Conservation (phyloP, 139 green algal genomes). For the Chlorella sp. region DNA sequence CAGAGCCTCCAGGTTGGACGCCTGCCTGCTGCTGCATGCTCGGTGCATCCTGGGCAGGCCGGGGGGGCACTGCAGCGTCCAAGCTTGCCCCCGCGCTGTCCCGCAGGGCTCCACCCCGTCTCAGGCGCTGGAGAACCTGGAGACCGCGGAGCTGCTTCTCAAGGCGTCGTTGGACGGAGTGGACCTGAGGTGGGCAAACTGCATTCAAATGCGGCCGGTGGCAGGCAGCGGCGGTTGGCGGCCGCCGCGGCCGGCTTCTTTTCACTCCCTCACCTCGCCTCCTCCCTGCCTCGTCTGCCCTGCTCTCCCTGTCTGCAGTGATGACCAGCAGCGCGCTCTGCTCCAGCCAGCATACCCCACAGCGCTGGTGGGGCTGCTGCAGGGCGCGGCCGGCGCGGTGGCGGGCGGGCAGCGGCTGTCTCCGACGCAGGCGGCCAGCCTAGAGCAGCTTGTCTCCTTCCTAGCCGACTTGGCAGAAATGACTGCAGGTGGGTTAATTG, state of each 20-base stretch:
- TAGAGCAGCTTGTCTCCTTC: neutral
- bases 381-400: neutral
- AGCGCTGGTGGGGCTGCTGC: neutral
- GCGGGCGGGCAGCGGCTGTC: neutral
- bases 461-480: neutral
- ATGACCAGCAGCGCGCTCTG: neutral
- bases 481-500: neutral
- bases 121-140: neutral
- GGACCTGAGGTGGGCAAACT: conserved; percentile 1
- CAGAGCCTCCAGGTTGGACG: neutral
- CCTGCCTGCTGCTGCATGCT: too few species aligned
- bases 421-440: too few species aligned
- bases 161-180: neutral
- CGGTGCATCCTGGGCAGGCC: too few species aligned
- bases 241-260: neutral
- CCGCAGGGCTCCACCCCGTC: neutral
- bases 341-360: neutral
- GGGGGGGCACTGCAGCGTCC: too few species aligned
- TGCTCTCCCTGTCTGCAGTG: neutral
- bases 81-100: neutral
- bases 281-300: neutral
- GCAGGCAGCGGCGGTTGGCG: neutral
- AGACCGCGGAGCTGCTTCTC: neutral
- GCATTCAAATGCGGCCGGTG: neutral
- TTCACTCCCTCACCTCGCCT: neutral